Evolutionary conservation across 1,284 basidiomycete genomes (phyloP).

Genomic region (Ganoderma lingzhi): DNA sequence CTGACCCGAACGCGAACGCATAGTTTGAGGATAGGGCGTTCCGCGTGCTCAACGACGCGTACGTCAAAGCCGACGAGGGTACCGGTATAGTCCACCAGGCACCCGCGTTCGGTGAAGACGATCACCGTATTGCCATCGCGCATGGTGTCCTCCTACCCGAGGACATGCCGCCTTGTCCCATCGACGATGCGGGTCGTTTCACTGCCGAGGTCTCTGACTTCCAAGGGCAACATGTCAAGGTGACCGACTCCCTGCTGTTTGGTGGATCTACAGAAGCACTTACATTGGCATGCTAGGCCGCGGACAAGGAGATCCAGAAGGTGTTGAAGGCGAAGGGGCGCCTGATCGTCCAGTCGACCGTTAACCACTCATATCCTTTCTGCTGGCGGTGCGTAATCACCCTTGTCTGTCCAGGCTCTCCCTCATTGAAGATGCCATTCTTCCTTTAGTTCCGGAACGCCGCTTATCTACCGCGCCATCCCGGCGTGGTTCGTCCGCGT

Average conservation of each 20-base stretch:
- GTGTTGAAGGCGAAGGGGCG: slow-evolving; percentile 89
- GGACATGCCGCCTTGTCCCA: slow-evolving; percentile 95
- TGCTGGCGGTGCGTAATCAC: slow-evolving; percentile 84
- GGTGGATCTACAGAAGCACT: background rate
- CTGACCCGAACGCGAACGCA: background rate
- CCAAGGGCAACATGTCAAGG: slow-evolving; percentile 92
- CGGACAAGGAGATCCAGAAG: slow-evolving; percentile 96
- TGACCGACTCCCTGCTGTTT: slow-evolving; percentile 37
- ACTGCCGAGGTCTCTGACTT: slow-evolving; percentile 93
- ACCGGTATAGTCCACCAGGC: slow-evolving; percentile 99
- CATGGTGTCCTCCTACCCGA: slow-evolving; percentile 86
- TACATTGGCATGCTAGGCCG: slow-evolving; percentile 59
- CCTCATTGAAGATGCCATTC: background rate
- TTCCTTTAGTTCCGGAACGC: slow-evolving; percentile 83
- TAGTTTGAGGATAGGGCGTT: slow-evolving; percentile 95
- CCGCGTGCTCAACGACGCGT: slow-evolving; percentile 89
- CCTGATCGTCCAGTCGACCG: slow-evolving; percentile 87
- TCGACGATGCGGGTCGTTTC: slow-evolving; percentile 91
- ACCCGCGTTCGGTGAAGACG: slow-evolving; percentile 98
- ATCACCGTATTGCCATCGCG: slow-evolving; percentile 92
- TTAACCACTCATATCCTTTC: slow-evolving; percentile 95
- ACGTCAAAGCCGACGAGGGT: slow-evolving; percentile 94
- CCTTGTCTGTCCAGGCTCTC: no score
- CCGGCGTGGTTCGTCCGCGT: slow-evolving; percentile 98
- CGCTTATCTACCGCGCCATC: slow-evolving; percentile 96